A percentile compares a stretch with the other conserved stretches of the same genome.
Evolutionary conservation across 2,329 filamentous ascomycete species (phyloP).

Genomic region (Beauveria rudraprayagi): DNA sequence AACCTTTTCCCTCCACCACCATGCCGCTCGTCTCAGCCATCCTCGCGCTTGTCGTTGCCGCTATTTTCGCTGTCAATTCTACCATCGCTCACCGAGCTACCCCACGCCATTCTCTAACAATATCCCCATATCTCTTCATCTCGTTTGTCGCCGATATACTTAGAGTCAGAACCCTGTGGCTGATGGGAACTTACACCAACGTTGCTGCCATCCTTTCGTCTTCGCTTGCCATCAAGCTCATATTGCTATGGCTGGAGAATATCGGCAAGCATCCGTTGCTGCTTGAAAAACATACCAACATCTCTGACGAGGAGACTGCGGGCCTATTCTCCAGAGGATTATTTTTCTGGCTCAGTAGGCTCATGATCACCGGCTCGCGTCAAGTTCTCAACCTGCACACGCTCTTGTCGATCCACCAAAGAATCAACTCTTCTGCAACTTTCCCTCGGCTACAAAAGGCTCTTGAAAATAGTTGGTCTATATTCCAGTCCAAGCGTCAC

Average conservation of each 20-base stretch:
- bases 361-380: slow-evolving; percentile 3
- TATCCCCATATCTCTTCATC: slow-evolving; percentile 1
- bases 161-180: slow-evolving; percentile 3
- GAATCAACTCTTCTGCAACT: slow-evolving; percentile 9
- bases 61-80: background rate
- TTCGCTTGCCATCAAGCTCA: slow-evolving; percentile 2
- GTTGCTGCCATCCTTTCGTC: slow-evolving; percentile 2
- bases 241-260: background rate
- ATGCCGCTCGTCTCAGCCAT: slow-evolving; percentile 4
- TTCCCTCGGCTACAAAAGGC: slow-evolving; percentile 4
- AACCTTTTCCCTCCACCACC: background rate
- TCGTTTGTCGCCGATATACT: slow-evolving; percentile 1
- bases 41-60: slow-evolving; percentile 7
- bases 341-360: slow-evolving; percentile 8
- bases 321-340: slow-evolving; percentile 3
- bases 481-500: slow-evolving; percentile 4
- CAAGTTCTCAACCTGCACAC: slow-evolving; percentile 5
- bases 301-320: slow-evolving; percentile 1
- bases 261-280: slow-evolving; percentile 1
- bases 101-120: slow-evolving; percentile 3
- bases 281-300: background rate
- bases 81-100: background rate
- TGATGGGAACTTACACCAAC: background rate
- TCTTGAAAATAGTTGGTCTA: slow-evolving; percentile 5
- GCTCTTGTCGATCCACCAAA: slow-evolving; percentile 8